These are phyloP conservation scores for Neckera pumila DNA, from an alignment of 225 moss, liverwort and hornwort species.

Conservation along the genomic window DNA sequence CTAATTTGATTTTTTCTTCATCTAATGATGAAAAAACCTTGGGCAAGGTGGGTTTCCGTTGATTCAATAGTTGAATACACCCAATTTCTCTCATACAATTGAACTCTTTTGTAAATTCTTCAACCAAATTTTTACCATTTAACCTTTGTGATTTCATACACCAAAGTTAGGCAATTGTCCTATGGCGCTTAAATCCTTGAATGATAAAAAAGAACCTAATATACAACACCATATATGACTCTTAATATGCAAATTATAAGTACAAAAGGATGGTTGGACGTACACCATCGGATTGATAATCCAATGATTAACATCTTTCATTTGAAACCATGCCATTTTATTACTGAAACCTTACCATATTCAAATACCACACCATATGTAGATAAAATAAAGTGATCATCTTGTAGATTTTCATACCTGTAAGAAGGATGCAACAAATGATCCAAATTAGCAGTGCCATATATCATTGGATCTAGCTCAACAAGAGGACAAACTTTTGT, in stretches of 20 bases:
- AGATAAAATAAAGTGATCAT: neutral
- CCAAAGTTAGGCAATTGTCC: neutral
- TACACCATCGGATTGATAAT: neutral
- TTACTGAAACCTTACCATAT: neutral
- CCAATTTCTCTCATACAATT: neutral
- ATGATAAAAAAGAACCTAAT: neutral
- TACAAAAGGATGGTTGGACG: neutral
- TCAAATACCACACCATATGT: neutral
- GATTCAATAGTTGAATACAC: neutral
- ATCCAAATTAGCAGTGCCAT: neutral
- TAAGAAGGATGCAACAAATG: neutral
- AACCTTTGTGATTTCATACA: neutral
- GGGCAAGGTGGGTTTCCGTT: neutral
- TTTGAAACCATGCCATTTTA: neutral
- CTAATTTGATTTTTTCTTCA: neutral
- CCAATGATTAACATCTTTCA: neutral
- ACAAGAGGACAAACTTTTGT: neutral
- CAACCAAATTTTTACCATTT: neutral
- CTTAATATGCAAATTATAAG: neutral
- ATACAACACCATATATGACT: neutral
- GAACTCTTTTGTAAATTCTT: neutral
- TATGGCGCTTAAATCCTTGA: rapidly evolving
- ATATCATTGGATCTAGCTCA: neutral
- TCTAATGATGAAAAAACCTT: neutral
- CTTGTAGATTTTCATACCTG: neutral